Evolutionary conservation across 2,329 filamentous ascomycete species (phyloP).

Genomic region (Seiridium cupressi): DNA sequence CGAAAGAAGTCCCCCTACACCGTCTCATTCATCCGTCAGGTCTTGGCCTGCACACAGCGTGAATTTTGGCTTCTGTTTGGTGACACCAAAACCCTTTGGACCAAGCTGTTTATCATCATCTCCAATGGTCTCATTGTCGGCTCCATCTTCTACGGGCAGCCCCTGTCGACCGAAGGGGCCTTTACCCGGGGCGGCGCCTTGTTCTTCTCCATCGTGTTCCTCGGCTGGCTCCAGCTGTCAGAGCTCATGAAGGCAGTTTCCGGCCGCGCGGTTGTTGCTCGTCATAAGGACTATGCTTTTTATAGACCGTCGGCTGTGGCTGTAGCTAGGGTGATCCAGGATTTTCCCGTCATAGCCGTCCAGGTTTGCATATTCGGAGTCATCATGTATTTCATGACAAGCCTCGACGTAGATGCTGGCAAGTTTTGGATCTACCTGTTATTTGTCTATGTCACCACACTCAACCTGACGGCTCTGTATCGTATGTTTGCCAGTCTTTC

Average conservation of each 20-base stretch:
- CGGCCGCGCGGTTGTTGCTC: slow-evolving; percentile 59
- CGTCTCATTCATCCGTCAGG: slow-evolving; percentile 70
- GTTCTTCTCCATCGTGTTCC: slow-evolving; percentile 54
- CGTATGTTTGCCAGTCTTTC: slow-evolving; percentile 30
- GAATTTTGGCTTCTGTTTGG: slow-evolving; percentile 79
- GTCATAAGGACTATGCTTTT: slow-evolving; percentile 47
- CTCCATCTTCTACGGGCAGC: slow-evolving; percentile 72
- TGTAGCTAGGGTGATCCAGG: slow-evolving; percentile 54
- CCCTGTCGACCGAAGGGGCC: slow-evolving; percentile 58
- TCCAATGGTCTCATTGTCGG: slow-evolving; percentile 73
- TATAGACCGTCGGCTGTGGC: slow-evolving; percentile 56
- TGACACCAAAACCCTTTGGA: slow-evolving; percentile 72
- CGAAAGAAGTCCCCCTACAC: slow-evolving; percentile 73
- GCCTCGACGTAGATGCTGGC: slow-evolving; percentile 63
- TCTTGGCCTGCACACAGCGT: slow-evolving; percentile 65
- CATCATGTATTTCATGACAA: slow-evolving; percentile 76
- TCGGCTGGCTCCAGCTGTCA: slow-evolving; percentile 67
- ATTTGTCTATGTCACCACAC: slow-evolving; percentile 42
- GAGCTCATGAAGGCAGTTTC: slow-evolving; percentile 77
- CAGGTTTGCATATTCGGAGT: slow-evolving; percentile 69
- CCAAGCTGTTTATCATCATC: slow-evolving; percentile 77
- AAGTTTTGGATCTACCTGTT: slow-evolving; percentile 67
- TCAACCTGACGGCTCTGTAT: slow-evolving; percentile 27
- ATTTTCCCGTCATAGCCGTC: slow-evolving; percentile 61
- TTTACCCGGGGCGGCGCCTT: slow-evolving; percentile 51